phyloP scores from a whole-genome alignment of 805 yeast genomes.

The Candida bentonensis region DNA sequence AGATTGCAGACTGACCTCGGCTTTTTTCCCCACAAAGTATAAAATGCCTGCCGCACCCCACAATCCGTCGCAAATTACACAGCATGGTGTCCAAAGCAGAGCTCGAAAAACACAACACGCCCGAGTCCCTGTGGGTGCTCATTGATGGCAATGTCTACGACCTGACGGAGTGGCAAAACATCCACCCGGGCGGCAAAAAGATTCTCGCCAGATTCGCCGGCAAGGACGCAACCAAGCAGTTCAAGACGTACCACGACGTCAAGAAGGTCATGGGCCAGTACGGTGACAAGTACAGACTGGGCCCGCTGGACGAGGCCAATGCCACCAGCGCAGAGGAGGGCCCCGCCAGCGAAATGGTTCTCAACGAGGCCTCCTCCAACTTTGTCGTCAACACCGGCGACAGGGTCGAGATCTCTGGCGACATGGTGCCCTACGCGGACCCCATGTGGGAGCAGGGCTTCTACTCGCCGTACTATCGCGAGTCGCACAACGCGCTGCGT shows the following conservation, averaged over 20 bases:
- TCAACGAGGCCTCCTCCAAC: neutral
- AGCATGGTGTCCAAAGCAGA: constrained; percentile 25
- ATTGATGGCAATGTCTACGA: constrained; percentile 71
- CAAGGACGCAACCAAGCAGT: constrained; percentile 55
- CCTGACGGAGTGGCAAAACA: constrained; percentile 51
- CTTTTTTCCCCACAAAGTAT: too few relatives aligned
- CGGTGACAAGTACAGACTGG: constrained; percentile 22
- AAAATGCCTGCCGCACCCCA: too few relatives aligned
- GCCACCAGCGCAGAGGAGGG: constrained; percentile 5
- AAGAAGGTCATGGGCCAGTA: constrained; percentile 21
- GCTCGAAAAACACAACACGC: constrained; percentile 56
- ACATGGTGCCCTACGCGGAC: constrained; percentile 27
- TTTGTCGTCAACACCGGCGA: constrained; percentile 3
- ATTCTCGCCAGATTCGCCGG: constrained; percentile 75
- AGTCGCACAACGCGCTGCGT: constrained; percentile 25
- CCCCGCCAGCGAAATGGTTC: neutral
- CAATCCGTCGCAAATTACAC: too few relatives aligned
- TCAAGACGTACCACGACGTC: constrained; percentile 33
- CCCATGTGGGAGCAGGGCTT: constrained; percentile 33
- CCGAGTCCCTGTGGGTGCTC: constrained; percentile 74
- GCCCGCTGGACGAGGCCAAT: constrained; percentile 12
- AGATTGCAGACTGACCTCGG: too few relatives aligned
- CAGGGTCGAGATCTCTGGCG: constrained; percentile 14
- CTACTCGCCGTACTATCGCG: constrained; percentile 25
- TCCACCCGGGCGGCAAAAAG: constrained; percentile 72